phyloP scores from a whole-genome alignment of 352 stramenopile species.

The Phytopythium sindhum region DNA sequence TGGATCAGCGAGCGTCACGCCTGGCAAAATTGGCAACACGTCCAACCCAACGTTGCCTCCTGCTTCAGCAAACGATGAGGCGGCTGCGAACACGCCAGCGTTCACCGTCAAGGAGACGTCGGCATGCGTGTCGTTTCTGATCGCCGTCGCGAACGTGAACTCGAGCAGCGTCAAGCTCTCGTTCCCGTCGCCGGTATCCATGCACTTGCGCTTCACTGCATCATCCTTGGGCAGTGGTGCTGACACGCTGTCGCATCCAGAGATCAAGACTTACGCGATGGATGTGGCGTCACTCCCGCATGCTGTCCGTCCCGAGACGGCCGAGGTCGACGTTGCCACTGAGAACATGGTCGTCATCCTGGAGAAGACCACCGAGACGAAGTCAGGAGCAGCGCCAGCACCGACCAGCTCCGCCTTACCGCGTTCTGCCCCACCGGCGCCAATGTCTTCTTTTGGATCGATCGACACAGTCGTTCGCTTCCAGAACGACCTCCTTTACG shows the following conservation, averaged over 20 bases:
- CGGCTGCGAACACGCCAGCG: slow-evolving; percentile 13
- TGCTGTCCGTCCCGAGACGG: slow-evolving; percentile 23
- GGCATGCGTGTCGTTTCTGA: slow-evolving; percentile 46
- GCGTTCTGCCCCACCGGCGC: slow-evolving; percentile 3
- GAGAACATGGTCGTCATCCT: slow-evolving; percentile 76
- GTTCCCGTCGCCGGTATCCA: slow-evolving; percentile 27
- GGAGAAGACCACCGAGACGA: slow-evolving; percentile 20
- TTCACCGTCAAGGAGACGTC: slow-evolving; percentile 45
- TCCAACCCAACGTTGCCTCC: not conserved
- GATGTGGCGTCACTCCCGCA: slow-evolving; percentile 20
- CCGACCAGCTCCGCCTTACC: not conserved
- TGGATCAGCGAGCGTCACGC: not conserved
- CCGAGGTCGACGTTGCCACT: slow-evolving; percentile 51
- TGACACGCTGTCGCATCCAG: not conserved
- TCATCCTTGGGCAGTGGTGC: not conserved
- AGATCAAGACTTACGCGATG: slow-evolving; percentile 29
- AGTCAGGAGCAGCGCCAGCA: not conserved
- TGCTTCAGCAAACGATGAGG: not conserved
- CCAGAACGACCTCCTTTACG: slow-evolving; percentile 72
- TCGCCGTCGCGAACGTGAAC: slow-evolving; percentile 37
- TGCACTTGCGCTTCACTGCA: slow-evolving; percentile 32
- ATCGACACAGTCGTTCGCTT: slow-evolving; percentile 34
- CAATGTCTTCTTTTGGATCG: slow-evolving; percentile 3
- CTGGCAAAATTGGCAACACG: not conserved
- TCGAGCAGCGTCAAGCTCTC: slow-evolving; percentile 33